These are phyloP conservation scores for Podospora pseudocomata DNA, from an alignment of 495 filamentous ascomycete species.

Conservation along the genomic window DNA sequence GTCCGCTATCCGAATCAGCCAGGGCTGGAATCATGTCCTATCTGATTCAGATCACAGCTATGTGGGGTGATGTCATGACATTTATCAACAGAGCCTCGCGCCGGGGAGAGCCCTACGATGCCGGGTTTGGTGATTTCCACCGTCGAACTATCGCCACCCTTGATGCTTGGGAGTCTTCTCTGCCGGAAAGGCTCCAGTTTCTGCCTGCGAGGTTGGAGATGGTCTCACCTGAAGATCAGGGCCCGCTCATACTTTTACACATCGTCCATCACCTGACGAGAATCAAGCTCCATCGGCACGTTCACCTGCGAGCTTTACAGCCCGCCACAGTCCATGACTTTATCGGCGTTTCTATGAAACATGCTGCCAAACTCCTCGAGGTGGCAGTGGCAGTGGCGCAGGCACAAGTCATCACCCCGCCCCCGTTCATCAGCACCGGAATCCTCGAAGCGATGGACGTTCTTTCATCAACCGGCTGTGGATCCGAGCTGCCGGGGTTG, in stretches of 20 bases:
- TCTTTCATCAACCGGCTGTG: conserved; percentile 26
- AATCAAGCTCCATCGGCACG: neutral
- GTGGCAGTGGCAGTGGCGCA: conserved; percentile 24
- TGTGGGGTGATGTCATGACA: conserved; percentile 62
- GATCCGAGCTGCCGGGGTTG: conserved; percentile 21
- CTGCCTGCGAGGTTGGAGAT: neutral
- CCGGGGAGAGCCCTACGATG: neutral
- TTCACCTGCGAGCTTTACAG: neutral
- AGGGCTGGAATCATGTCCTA: conserved; percentile 55
- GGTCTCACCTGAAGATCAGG: neutral
- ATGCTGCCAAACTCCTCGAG: conserved; percentile 24
- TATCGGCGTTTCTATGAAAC: conserved; percentile 14
- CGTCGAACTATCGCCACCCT: conserved; percentile 45
- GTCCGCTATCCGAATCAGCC: conserved; percentile 54
- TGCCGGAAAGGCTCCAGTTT: conserved; percentile 34
- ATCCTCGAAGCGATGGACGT: conserved; percentile 31
- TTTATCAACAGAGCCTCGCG: conserved; percentile 42
- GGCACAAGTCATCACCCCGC: conserved; percentile 17
- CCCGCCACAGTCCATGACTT: neutral
- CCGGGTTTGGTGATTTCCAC: conserved; percentile 52
- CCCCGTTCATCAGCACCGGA: conserved; percentile 24
- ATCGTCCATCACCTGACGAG: neutral
- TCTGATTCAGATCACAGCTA: conserved; percentile 55
- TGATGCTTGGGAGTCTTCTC: conserved; percentile 50
- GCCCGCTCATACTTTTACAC: neutral